phyloP scores from a whole-genome alignment of 441 rosid genomes.

The Corymbia calophylla region DNA sequence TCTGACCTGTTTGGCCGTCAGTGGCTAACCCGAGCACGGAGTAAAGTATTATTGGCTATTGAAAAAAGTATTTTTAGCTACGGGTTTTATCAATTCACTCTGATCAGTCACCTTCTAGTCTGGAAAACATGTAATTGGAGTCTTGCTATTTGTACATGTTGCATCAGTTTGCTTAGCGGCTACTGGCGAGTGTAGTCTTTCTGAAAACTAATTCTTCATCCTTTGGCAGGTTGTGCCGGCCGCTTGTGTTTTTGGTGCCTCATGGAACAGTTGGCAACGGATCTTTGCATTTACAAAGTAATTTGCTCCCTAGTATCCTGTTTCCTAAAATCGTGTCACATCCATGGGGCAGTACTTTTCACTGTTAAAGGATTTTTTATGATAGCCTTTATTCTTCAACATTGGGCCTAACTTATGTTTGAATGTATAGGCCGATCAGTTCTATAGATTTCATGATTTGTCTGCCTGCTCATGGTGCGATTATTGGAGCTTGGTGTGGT shows the following conservation, averaged over 20 bases:
- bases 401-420: background rate
- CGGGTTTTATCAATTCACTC: background rate
- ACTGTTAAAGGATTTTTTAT: background rate
- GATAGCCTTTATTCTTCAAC: background rate
- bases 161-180: background rate
- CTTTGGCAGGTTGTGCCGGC: slow-evolving; percentile 59
- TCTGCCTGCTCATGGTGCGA: slow-evolving; percentile 71
- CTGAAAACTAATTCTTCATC: background rate
- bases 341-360: background rate
- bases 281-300: slow-evolving; percentile 52
- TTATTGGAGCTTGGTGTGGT: slow-evolving; percentile 92
- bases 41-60: background rate
- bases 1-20: background rate
- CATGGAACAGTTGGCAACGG: slow-evolving; percentile 67
- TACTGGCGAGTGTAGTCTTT: background rate
- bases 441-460: slow-evolving; percentile 50
- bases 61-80: background rate
- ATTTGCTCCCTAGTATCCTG: background rate
- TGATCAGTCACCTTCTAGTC: background rate
- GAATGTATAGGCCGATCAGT: slow-evolving; percentile 30
- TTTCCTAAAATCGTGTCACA: background rate
- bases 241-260: slow-evolving; percentile 63
- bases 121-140: background rate
- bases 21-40: background rate
- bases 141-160: background rate